Conservation (phyloP, 345 rosid species). For the Rubroshorea leprosula region DNA sequence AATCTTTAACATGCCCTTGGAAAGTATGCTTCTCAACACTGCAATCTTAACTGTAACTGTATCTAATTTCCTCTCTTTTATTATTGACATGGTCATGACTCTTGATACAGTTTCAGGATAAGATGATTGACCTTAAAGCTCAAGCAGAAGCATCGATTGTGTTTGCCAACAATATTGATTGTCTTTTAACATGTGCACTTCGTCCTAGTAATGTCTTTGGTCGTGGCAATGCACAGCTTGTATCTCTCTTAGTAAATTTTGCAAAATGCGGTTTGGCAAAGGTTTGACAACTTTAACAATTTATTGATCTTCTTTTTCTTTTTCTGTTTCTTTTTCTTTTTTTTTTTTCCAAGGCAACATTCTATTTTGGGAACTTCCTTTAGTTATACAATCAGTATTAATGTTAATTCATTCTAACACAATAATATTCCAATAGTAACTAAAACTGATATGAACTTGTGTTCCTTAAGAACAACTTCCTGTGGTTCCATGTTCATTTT, state of each 20-base stretch:
- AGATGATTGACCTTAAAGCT: conserved; percentile 76
- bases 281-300: conserved; percentile 36
- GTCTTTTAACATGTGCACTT: conserved; percentile 85
- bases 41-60: not conserved
- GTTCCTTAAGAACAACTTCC: not conserved
- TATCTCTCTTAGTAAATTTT: conserved; percentile 52
- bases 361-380: not conserved
- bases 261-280: conserved; percentile 82
- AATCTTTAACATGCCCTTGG: conserved; percentile 53
- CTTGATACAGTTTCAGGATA: conserved; percentile 60
- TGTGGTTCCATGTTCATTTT: not conserved
- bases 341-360: too few species aligned
- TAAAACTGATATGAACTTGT: not conserved
- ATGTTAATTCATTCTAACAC: not conserved
- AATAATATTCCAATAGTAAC: not conserved
- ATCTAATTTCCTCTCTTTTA: conserved; percentile 17
- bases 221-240: conserved; percentile 60
- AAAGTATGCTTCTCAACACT: conserved; percentile 37
- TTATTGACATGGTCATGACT: conserved; percentile 16
- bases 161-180: conserved; percentile 65
- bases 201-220: conserved; percentile 92
- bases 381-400: not conserved
- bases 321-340: too few species aligned
- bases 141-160: conserved; percentile 79
- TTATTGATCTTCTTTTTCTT: conserved; percentile 5